phyloP scores from a whole-genome alignment of 1,284 basidiomycete species.

The Mycosarcoma maydis region DNA sequence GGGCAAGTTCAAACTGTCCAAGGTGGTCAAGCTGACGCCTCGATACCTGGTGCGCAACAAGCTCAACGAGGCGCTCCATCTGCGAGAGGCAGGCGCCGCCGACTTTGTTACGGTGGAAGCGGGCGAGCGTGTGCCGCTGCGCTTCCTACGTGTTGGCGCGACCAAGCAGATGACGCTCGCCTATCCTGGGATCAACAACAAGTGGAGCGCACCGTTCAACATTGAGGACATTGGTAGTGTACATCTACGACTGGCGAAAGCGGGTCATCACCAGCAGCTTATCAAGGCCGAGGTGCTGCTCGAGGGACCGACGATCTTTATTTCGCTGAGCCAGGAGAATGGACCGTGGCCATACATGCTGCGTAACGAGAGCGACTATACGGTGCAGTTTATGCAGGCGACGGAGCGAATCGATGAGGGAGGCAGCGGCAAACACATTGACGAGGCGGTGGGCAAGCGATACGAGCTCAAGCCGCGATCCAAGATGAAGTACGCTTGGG shows the following conservation, averaged over 20 bases:
- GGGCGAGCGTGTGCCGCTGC: conserved; percentile 76
- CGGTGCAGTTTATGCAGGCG: conserved; percentile 77
- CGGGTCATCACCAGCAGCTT: conserved; percentile 70
- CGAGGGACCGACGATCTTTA: conserved; percentile 88
- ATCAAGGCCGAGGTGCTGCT: conserved; percentile 85
- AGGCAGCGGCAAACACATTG: conserved; percentile 26
- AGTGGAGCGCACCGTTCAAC: conserved; percentile 90
- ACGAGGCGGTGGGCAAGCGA: conserved; percentile 57
- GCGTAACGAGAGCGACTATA: conserved; percentile 85
- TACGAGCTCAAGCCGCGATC: conserved; percentile 75
- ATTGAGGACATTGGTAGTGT: conserved; percentile 89
- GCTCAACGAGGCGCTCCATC: conserved; percentile 76
- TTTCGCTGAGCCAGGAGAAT: conserved; percentile 76
- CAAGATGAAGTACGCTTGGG: conserved; percentile 86
- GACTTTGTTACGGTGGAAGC: conserved; percentile 66
- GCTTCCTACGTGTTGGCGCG: conserved; percentile 74
- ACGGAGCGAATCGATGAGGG: conserved; percentile 37
- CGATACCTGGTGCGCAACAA: conserved; percentile 91
- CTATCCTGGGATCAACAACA: conserved; percentile 81
- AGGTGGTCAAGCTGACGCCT: conserved; percentile 90
- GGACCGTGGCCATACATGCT: conserved; percentile 87
- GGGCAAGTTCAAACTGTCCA: conserved; percentile 91
- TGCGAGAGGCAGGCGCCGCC: conserved; percentile 82
- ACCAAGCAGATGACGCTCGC: conserved; percentile 78
- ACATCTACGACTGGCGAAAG: conserved; percentile 75